Conservation (phyloP, 805 yeast species). For the Wickerhamiella alocasiicola region DNA sequence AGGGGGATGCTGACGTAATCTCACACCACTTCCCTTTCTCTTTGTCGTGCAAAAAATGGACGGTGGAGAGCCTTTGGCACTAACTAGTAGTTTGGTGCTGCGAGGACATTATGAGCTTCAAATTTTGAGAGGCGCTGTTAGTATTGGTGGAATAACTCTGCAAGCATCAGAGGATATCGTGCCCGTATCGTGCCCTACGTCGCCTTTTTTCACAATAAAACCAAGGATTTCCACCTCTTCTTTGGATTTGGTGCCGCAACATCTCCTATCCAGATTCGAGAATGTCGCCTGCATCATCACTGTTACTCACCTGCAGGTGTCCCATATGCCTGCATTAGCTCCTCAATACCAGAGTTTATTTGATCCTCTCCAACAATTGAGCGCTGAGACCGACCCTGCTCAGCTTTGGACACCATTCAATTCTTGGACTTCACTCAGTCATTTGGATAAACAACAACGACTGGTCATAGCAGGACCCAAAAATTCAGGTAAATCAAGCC, state of each 20-base stretch:
- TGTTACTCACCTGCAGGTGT: constrained; percentile 4
- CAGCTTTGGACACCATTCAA: constrained; percentile 5
- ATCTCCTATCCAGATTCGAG: neutral
- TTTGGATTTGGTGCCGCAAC: neutral
- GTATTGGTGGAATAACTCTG: constrained; percentile 21
- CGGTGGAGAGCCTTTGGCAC: too few species aligned
- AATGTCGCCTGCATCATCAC: constrained; percentile 3
- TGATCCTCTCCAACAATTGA: constrained; percentile 7
- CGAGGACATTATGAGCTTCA: constrained; percentile 23
- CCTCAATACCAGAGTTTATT: constrained; percentile 23
- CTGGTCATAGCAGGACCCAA: constrained; percentile 49
- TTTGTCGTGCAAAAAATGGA: too few species aligned
- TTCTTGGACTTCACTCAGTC: neutral
- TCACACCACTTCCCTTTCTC: neutral
- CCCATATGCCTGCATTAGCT: constrained; percentile 15
- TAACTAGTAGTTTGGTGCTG: constrained; percentile 19
- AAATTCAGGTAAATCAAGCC: constrained; percentile 73
- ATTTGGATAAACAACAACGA: neutral
- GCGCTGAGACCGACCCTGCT: neutral
- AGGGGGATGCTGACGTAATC: too few species aligned
- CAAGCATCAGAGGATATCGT: constrained; percentile 7
- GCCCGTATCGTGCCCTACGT: constrained; percentile 15
- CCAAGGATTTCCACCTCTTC: constrained; percentile 11
- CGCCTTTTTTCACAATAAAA: constrained; percentile 19
- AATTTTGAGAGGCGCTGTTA: constrained; percentile 25